phyloP scores from a whole-genome alignment of 169 alveolate genomes.

The Cytauxzoon felis region DNA sequence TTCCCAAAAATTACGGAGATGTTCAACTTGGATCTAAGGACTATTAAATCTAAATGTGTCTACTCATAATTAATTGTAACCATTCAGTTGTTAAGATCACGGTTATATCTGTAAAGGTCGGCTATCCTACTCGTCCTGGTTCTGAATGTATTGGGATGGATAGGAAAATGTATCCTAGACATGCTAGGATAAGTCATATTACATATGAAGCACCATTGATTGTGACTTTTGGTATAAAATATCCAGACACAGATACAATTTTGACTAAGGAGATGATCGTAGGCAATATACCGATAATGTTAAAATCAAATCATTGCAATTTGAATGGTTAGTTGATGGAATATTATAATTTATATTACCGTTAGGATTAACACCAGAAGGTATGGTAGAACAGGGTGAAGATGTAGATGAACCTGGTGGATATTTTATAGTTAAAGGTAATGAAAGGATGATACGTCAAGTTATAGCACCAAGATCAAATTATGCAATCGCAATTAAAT shows the following conservation, averaged over 20 bases:
- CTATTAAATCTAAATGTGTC: too few relatives aligned
- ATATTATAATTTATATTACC: too few relatives aligned
- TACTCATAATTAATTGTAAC: too few relatives aligned
- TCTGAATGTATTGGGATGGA: conserved; percentile 71
- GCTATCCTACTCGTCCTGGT: conserved; percentile 62
- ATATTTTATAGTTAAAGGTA: conserved; percentile 96
- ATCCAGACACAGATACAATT: conserved; percentile 68
- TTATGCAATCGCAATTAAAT: conserved; percentile 64
- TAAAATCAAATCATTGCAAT: conserved; percentile 91
- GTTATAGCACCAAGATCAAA: conserved; percentile 81
- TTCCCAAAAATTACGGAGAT: too few relatives aligned
- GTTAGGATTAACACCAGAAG: conserved; percentile 81
- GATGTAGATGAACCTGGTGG: conserved; percentile 99
- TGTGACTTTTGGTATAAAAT: conserved; percentile 79
- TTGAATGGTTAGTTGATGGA: conserved; percentile 68
- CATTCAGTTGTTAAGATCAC: conserved; percentile 42
- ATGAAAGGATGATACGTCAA: conserved; percentile 94
- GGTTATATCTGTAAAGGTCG: conserved; percentile 48
- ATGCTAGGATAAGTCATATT: conserved; percentile 86
- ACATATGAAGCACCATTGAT: conserved; percentile 89
- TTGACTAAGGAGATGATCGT: conserved; percentile 74
- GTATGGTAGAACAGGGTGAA: conserved; percentile 91
- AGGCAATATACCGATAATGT: conserved; percentile 97
- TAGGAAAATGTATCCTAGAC: conserved; percentile 79
- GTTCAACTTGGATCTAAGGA: too few relatives aligned